A percentile compares a stretch with the other conserved stretches of the same genome.
Conservation (phyloP, 2,329 filamentous ascomycete genomes). For the Eurotiales sp. region DNA sequence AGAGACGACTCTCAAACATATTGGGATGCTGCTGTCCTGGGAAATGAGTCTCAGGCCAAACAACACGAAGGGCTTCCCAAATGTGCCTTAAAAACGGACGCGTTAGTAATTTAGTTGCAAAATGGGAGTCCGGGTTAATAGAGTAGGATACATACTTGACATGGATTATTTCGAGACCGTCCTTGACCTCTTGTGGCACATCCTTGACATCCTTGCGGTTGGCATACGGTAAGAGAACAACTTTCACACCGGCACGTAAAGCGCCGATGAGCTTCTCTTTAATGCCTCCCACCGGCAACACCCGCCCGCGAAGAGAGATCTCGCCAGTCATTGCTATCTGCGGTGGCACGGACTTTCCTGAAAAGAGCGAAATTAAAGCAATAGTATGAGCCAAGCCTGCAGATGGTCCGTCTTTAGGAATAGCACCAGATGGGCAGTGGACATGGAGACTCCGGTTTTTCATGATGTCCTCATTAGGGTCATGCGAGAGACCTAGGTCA, state of each 20-base stretch:
- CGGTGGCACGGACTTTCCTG: constrained; percentile 77
- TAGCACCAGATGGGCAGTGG: constrained; percentile 89
- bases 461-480: constrained; percentile 89
- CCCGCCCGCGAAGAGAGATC: constrained; percentile 75
- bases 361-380: constrained; percentile 86
- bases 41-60: constrained; percentile 91
- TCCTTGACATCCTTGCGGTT: constrained; percentile 93
- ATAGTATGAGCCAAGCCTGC: constrained; percentile 93
- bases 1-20: constrained; percentile 76
- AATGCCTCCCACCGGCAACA: constrained; percentile 93
- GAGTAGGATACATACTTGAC: constrained; percentile 62
- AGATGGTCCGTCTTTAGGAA: constrained; percentile 82
- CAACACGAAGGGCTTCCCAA: constrained; percentile 84
- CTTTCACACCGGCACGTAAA: constrained; percentile 87
- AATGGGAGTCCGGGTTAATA: not conserved
- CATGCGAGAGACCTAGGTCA: constrained; percentile 76
- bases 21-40: constrained; percentile 67
- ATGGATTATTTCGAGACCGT: constrained; percentile 82
- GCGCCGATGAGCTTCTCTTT: constrained; percentile 98
- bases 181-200: constrained; percentile 81
- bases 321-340: constrained; percentile 92
- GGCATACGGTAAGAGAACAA: constrained; percentile 78
- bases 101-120: constrained; percentile 20
- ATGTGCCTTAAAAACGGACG: constrained; percentile 70
- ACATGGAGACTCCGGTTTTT: constrained; percentile 91